Base-by-base conservation (phyloP, 805 yeast genomes). In the Nakazawaea ambrosiae region DNA sequence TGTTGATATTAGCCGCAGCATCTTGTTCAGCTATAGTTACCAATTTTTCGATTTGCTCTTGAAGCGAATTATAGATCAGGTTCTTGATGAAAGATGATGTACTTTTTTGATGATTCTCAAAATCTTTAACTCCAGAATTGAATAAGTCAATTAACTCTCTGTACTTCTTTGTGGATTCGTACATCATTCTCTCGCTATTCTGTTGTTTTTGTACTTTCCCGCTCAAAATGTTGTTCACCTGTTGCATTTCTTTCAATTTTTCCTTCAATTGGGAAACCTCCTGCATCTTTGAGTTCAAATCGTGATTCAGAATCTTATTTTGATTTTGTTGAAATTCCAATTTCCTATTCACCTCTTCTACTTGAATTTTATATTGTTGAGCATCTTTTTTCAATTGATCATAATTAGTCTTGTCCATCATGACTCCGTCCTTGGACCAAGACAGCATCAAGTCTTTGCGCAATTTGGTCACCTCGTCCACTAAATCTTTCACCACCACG, bases 401-500 rank as follows among this genome's bases (percentile, higher is more conserved):
- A 48, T 80, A 80, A 50, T 78, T 78, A 12, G 60, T 66, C 22
- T 73, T 73, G 48, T 77, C 75, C 68, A 84, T 57, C 49, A 64
- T 78, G 18, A 83, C 66, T 2, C 89, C 88, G 44, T 79, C 82
- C 50, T 72, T 79, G 8, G 63, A 59, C 43, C 80, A 66, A 0
- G 86, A 68, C 0, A 89, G 81, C 27, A 66, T 51, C 27, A 82
- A 56, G 53, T 84, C 92, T 23, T 60, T 47, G 33, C 63, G 65
- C 30, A 72, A 46, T 37, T 60, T 59, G 17, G 67, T 54, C 8
- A 71, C 59, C 46, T 73, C 77, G 28, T 60, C 63, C 3, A 72
- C 57, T 27, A 74, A 53, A 37, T 68, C 74, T 35, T 58, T 63
- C 20, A 74, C 56, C 16, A 74, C 49, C 4, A 62, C 61, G 29